phyloP scores from a whole-genome alignment of 2,329 filamentous ascomycete species.

The Aspergillus fructus region DNA sequence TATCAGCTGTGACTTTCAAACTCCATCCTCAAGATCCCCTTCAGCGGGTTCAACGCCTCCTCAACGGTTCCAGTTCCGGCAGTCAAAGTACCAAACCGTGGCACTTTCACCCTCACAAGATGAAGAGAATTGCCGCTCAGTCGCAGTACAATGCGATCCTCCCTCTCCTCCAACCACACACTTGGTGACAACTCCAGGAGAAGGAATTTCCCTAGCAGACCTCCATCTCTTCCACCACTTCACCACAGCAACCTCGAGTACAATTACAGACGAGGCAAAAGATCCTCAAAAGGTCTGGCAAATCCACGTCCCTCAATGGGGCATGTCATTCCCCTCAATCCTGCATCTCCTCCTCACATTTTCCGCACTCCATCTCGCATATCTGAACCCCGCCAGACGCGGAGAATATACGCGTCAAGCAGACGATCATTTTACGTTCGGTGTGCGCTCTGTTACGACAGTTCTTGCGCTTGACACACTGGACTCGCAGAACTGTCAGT shows the following conservation, averaged over 20 bases:
- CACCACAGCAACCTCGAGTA: constrained; percentile 25
- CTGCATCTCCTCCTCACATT: constrained; percentile 34
- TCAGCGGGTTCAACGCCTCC: constrained; percentile 5
- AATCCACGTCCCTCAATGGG: constrained; percentile 31
- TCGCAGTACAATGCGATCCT: constrained; percentile 19
- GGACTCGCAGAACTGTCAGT: constrained; percentile 29
- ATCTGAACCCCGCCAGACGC: constrained; percentile 19
- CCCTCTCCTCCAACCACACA: not conserved
- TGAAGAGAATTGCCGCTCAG: not conserved
- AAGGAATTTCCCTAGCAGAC: constrained; percentile 27
- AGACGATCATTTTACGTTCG: constrained; percentile 36
- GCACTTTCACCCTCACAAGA: constrained; percentile 6
- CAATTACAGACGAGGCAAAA: constrained; percentile 22
- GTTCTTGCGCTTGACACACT: constrained; percentile 24
- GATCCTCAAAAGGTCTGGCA: constrained; percentile 29
- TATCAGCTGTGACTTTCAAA: constrained; percentile 27
- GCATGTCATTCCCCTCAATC: constrained; percentile 31
- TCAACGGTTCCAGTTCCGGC: constrained; percentile 19
- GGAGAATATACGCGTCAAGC: constrained; percentile 27
- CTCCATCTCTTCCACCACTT: constrained; percentile 35
- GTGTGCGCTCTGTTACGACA: constrained; percentile 31
- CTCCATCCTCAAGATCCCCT: constrained; percentile 8
- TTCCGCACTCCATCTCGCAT: constrained; percentile 28
- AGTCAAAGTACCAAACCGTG: constrained; percentile 20
- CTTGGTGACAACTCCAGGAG: not conserved